These are phyloP conservation scores for Monosporozyma aquatica DNA, from an alignment of 805 yeast species.

Conservation along the genomic window DNA sequence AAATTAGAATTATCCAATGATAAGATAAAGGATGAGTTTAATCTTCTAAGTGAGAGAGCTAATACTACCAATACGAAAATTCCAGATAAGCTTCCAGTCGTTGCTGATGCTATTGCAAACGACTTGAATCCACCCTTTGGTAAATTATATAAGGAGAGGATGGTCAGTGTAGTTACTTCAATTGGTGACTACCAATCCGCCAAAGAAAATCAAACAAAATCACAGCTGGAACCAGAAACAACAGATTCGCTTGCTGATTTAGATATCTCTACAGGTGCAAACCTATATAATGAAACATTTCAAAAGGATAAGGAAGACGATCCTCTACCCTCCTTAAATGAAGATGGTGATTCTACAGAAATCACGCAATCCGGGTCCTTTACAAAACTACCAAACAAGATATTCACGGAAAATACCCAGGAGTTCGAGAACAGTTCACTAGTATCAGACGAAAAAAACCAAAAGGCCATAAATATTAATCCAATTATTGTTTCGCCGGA, in stretches of 20 bases:
- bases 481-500: no score
- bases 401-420: no score
- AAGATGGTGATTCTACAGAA: neutral
- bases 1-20: constrained; percentile 16
- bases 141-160: constrained; percentile 14
- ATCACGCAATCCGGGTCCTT: neutral
- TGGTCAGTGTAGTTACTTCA: constrained; percentile 22
- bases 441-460: no score
- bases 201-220: constrained; percentile 8
- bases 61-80: neutral
- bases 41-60: constrained; percentile 5
- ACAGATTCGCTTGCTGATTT: neutral
- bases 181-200: constrained; percentile 22
- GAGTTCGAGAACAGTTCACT: no score
- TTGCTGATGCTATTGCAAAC: neutral
- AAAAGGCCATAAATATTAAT: no score
- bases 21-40: constrained; percentile 12
- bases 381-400: neutral
- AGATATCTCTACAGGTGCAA: neutral
- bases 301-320: neutral
- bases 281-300: neutral
- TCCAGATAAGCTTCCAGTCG: neutral
- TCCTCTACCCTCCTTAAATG: neutral
- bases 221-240: neutral
- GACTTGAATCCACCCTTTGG: neutral